Base-by-base conservation (phyloP, 306 rosid genomes). In the Cicer judaicum region DNA sequence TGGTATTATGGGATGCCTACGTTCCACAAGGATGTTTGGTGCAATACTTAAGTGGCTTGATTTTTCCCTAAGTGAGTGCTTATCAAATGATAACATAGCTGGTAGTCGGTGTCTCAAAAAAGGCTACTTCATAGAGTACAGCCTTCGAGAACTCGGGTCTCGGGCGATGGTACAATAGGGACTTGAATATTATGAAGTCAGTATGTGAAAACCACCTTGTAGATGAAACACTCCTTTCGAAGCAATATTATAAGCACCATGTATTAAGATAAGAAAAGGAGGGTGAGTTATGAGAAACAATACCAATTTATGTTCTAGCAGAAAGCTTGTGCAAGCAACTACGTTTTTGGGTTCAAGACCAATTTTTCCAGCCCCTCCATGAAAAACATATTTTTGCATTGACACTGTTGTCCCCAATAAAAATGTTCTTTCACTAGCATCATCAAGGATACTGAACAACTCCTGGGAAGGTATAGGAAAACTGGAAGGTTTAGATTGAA, bases 281-380 rank as follows among this genome's bases (percentile, higher is more conserved):
- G 55, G 29, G 24, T 29, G 43, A 21, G 14, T 36, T 34, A 36
- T 10, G 55, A 24, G 15, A 66, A 64, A 71, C 56, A 70, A 14
- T 62, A 91, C 98, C 98, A 93, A 77, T 68, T 72, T 89, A 84
- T 88, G 93, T 73, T 93, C 98, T 69, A 91, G 78, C 88, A 93
- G 69, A 84, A 89, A 93, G 81, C 97, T 87, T 77, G 88, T 81
- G 83, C 92, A 88, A 70, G 97, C 92, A 82, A 93, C 87, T 60
- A 91, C 24, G 78, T 93, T 93, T 66, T 84, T 91, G 7, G 89
- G 84, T 80, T 91, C 93, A 77, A 93, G 90, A 66, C 93, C 88
- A 73, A 84, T 73, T 78, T 89, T 91, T 75, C 82, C 93, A 79
- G 91, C 90, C 69, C 83, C 93, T 77, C 97, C 96, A 64, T 84